These are phyloP conservation scores for Cetradonia linearis DNA, from an alignment of 495 filamentous ascomycete genomes.

Conservation along the genomic window DNA sequence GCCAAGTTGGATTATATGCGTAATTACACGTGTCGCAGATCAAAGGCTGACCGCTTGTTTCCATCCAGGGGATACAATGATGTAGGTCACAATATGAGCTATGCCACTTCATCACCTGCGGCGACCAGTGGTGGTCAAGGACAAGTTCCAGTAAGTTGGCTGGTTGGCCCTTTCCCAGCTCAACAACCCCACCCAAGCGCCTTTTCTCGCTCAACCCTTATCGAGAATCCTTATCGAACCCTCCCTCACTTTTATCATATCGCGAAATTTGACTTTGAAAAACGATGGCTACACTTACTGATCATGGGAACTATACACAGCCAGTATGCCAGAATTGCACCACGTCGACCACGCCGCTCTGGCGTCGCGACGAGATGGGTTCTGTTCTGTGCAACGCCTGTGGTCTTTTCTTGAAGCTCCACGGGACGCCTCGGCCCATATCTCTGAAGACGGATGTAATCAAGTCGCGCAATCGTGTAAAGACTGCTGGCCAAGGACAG, in stretches of 20 bases:
- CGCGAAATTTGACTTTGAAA: slow-evolving; percentile 26
- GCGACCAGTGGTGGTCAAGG: slow-evolving; percentile 56
- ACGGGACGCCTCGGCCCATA: slow-evolving; percentile 84
- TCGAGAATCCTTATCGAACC: slow-evolving; percentile 6
- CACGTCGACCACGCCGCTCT: slow-evolving; percentile 91
- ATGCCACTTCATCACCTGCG: slow-evolving; percentile 56
- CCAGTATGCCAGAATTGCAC: slow-evolving; percentile 95
- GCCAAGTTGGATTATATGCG: not conserved
- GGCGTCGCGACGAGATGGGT: slow-evolving; percentile 91
- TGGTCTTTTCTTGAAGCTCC: slow-evolving; percentile 93
- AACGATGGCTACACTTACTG: slow-evolving; percentile 50
- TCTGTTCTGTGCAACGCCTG: slow-evolving; percentile 99
- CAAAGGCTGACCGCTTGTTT: slow-evolving; percentile 29
- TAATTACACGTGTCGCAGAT: slow-evolving; percentile 2
- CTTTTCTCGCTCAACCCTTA: slow-evolving; percentile 9
- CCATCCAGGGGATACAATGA: slow-evolving; percentile 39
- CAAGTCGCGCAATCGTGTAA: slow-evolving; percentile 97
- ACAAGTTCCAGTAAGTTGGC: slow-evolving; percentile 52
- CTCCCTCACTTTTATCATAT: slow-evolving; percentile 22
- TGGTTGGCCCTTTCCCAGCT: slow-evolving; percentile 29
- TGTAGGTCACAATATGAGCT: slow-evolving; percentile 44
- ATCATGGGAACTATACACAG: slow-evolving; percentile 57
- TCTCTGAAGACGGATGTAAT: slow-evolving; percentile 98
- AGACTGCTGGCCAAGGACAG: slow-evolving; percentile 72
- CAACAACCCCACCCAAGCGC: slow-evolving; percentile 5